Conservation (phyloP, 192 early-diverging fungal genomes). For the Rhizoclosmatium sp. region DNA sequence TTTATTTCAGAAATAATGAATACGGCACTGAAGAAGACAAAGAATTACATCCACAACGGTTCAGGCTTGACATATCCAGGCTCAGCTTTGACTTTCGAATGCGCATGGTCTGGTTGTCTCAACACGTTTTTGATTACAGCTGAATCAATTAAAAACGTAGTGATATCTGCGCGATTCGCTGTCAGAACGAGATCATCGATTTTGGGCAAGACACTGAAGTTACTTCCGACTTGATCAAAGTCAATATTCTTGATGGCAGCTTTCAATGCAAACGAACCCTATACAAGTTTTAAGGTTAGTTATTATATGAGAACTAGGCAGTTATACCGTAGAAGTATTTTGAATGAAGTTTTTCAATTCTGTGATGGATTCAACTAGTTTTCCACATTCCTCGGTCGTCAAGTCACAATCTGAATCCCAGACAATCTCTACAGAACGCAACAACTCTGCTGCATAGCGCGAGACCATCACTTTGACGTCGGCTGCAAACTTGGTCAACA, state of each 20-base stretch:
- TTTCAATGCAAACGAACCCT: neutral
- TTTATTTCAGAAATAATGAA: no score
- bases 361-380: neutral
- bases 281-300: neutral
- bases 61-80: no score
- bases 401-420: neutral
- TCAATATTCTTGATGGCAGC: neutral
- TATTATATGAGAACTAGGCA: no score
- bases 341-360: neutral
- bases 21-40: no score
- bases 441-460: neutral
- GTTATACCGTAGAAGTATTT: neutral
- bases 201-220: neutral
- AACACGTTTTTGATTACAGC: no score
- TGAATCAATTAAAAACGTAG: no score
- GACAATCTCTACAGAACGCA: neutral
- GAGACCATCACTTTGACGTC: neutral
- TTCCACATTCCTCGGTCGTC: neutral
- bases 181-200: neutral
- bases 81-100: no score
- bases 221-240: neutral
- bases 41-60: no score
- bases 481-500: neutral
- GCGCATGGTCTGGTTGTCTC: no score
- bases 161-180: no score